Conservation (phyloP, 148 eudicot species). For the Camellia sinensis region DNA sequence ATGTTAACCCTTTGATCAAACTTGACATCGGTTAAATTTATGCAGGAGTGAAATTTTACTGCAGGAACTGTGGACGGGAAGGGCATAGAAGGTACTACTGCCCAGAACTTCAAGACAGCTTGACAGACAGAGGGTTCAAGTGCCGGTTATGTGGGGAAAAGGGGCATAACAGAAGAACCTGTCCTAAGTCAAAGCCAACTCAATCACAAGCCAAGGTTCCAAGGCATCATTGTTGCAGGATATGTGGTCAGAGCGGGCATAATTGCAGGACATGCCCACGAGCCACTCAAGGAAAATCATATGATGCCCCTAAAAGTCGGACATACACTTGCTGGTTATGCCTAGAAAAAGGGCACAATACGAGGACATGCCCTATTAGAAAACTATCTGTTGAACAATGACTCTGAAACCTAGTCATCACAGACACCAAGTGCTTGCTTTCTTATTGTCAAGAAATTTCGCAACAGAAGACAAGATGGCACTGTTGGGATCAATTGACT, state of each 20-base stretch:
- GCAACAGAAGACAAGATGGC: not conserved
- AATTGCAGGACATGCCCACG: slow-evolving; percentile 59
- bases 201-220: slow-evolving; percentile 23
- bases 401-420: not conserved
- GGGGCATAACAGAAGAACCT: slow-evolving; percentile 80
- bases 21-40: not conserved
- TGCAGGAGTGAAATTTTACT: slow-evolving; percentile 67
- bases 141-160: slow-evolving; percentile 70
- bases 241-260: slow-evolving; percentile 63
- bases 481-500: not conserved
- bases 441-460: not conserved
- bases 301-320: slow-evolving; percentile 3
- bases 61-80: slow-evolving; percentile 82
- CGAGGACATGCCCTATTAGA: slow-evolving; percentile 25
- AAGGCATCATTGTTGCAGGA: slow-evolving; percentile 39
- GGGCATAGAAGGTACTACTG: slow-evolving; percentile 85
- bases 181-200: slow-evolving; percentile 34
- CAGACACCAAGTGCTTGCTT: not conserved
- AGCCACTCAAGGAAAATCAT: not conserved
- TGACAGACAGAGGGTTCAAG: slow-evolving; percentile 39
- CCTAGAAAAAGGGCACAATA: slow-evolving; percentile 27
- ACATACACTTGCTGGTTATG: slow-evolving; percentile 19
- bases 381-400: not conserved
- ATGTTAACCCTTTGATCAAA: not conserved
- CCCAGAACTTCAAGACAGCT: slow-evolving; percentile 46